A percentile compares a stretch with the other conserved stretches of the same genome.
phyloP scores from a whole-genome alignment of 2,329 filamentous ascomycete genomes.

The Tolypocladium endophyticum region DNA sequence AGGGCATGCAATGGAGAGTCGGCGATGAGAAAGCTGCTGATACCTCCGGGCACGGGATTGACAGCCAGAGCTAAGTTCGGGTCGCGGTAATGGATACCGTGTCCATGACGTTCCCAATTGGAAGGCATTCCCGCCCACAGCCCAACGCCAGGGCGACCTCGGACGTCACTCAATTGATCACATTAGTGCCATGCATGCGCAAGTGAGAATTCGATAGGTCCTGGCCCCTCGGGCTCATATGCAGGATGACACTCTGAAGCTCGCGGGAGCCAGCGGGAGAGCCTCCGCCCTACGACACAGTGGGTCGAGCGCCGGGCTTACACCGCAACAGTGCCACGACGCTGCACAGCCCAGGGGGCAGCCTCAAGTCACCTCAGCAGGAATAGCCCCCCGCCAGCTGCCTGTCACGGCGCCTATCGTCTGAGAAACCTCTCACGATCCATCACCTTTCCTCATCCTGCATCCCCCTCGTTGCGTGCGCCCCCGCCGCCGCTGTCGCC shows the following conservation, averaged over 20 bases:
- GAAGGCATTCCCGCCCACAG: neutral
- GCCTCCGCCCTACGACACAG: neutral
- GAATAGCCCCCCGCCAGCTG: neutral
- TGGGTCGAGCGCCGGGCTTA: neutral
- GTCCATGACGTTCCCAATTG: neutral
- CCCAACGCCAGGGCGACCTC: neutral
- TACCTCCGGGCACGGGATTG: neutral
- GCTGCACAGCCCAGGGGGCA: neutral
- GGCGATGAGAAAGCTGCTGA: neutral
- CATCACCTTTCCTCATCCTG: neutral
- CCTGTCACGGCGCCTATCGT: neutral
- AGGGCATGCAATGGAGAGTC: neutral
- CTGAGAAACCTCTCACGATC: neutral
- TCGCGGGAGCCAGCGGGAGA: neutral
- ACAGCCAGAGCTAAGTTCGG: neutral
- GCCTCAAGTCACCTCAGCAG: no score
- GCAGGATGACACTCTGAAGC: neutral
- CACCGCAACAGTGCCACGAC: constrained; percentile 1
- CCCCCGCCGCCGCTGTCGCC: neutral
- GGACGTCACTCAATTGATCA: neutral
- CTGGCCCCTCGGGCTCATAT: neutral
- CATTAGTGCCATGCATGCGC: neutral
- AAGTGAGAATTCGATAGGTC: neutral
- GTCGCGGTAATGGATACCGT: neutral
- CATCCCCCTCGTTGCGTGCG: neutral